Conservation (phyloP, 805 yeast genomes). For the Schwanniomyces vanrijiae region DNA sequence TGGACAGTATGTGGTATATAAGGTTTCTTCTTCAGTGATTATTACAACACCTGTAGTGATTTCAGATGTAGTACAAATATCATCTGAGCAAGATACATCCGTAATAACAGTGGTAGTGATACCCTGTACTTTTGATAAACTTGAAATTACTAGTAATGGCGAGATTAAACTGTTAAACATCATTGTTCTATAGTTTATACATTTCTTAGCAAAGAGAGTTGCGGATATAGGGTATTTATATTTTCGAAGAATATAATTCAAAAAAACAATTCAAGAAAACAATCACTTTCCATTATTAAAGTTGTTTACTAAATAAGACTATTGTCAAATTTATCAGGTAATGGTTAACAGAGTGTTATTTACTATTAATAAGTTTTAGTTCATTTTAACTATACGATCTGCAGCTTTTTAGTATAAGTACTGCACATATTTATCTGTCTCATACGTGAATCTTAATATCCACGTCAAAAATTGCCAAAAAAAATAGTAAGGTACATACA, state of each 20-base stretch:
- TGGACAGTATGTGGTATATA: constrained; percentile 41
- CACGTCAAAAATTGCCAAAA: background rate
- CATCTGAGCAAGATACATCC: background rate
- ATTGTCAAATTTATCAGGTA: background rate
- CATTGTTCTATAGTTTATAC: background rate
- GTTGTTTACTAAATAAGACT: background rate
- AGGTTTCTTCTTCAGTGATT: constrained; percentile 20
- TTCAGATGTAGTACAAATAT: background rate
- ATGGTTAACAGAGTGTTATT: background rate
- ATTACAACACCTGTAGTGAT: constrained; percentile 25
- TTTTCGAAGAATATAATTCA: background rate
- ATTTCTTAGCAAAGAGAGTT: background rate
- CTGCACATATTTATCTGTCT: background rate
- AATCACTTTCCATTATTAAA: too few species aligned
- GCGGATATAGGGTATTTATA: background rate
- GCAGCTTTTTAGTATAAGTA: background rate
- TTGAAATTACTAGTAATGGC: background rate
- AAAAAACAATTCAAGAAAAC: too few species aligned
- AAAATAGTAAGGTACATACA: too few species aligned
- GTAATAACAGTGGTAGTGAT: background rate
- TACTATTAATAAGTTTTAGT: background rate
- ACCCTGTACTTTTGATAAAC: background rate
- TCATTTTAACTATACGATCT: background rate
- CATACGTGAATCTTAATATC: background rate
- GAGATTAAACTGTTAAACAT: background rate